Evolutionary conservation across 176 grass and related monocot genomes (phyloP), one percentile per base, ranked within the genome.

Genomic region (Neostapfia colusana): DNA sequence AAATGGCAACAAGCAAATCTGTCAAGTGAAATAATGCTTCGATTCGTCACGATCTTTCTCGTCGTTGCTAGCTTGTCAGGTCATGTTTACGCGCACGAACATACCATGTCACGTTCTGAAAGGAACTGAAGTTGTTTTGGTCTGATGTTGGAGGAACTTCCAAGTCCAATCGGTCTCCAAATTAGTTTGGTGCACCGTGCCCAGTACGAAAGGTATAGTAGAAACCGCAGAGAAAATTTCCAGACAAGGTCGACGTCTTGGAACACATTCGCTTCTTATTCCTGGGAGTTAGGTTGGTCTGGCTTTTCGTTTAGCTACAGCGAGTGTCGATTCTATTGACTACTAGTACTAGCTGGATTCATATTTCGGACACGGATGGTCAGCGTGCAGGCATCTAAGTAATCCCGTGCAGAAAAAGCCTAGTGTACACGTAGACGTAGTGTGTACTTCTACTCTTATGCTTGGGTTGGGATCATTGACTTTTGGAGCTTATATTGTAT

Each of bases 111-210:
- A 15, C 13, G 42, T 40, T 68, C 31, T 13, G 79, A 77, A 82
- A 87, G 85, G 67, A 59, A 67, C 68, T n/a, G 8, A 2, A 40
- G 67, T 51, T 73, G 53, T 72, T 68, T 53, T 78, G 75, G 63
- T 79, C 69, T 69, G 55, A 70, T 39, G 53, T 54, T 38, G 61
- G 41, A 54, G 43, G 43, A 37, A 15, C 56, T 72, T 45, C 53
- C 53, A 42, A n/a, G 42, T 10, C 37, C 34, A 67, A 27, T 74
- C 25, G 68, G 31, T 67, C 46, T 73, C 53, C 42, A 1, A 53
- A 6, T n/a, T 50, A 69, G 62, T 68, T 79, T 79, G 80, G 85
- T 87, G 80, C 5, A 7, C 50, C 15, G 68, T 83, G 50, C 23
- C 21, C 28, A n/a, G 5, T 43, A 11, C 0, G 16, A 69, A 75